phyloP scores from a whole-genome alignment of 1,284 basidiomycete species.

The Tilletia indica region DNA sequence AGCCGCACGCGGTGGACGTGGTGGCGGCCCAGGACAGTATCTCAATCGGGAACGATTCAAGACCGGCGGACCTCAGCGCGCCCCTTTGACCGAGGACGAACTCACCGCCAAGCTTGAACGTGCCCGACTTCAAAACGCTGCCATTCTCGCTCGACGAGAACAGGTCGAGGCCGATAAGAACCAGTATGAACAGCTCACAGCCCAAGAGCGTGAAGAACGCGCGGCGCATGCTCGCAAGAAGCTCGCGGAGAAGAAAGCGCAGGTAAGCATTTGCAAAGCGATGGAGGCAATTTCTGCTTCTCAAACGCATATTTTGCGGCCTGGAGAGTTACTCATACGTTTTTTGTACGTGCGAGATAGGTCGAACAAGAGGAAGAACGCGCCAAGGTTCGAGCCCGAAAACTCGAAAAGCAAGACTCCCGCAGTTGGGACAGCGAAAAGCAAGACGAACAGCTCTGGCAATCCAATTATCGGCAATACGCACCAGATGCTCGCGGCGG shows the following conservation, averaged over 20 bases:
- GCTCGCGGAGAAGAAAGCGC: constrained; percentile 14
- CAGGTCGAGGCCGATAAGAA: constrained; percentile 18
- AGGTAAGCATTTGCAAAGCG: neutral
- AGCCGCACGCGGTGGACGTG: neutral
- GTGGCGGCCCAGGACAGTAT: neutral
- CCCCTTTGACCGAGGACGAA: constrained; percentile 14
- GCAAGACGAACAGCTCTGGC: constrained; percentile 19
- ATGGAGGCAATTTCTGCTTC: neutral
- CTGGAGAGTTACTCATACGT: too few species aligned
- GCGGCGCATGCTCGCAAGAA: constrained; percentile 13
- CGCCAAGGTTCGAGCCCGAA: constrained; percentile 14
- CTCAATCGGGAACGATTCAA: constrained; percentile 18
- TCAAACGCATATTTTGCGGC: neutral
- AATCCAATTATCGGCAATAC: constrained; percentile 10
- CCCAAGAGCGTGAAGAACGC: constrained; percentile 16
- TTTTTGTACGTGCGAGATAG: neutral
- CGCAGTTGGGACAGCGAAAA: constrained; percentile 21
- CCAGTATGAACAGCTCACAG: constrained; percentile 16
- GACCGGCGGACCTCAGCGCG: constrained; percentile 19
- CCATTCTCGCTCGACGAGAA: constrained; percentile 11
- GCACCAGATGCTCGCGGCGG: neutral
- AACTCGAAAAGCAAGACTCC: constrained; percentile 17
- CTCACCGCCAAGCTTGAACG: constrained; percentile 16
- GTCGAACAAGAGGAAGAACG: constrained; percentile 19
- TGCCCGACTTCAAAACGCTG: constrained; percentile 16